Percentiles rank a stretch among this genome's conserved stretches.
phyloP scores from a whole-genome alignment of 1,284 basidiomycete genomes.

The Tranzscheliella williamsii region DNA sequence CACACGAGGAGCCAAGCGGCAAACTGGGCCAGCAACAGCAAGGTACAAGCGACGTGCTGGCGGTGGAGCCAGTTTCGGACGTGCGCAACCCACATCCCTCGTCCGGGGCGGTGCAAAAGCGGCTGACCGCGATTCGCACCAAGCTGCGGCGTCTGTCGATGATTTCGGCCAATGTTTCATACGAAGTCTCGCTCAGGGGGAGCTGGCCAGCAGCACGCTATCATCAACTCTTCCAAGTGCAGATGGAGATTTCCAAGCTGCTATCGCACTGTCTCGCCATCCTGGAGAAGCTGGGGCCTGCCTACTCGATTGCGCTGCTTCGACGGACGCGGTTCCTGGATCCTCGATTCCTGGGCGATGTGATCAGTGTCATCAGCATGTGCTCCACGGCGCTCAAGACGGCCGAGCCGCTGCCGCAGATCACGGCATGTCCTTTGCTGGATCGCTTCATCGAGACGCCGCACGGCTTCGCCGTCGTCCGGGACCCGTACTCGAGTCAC shows the following conservation, averaged over 20 bases:
- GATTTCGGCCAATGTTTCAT: conserved; percentile 57
- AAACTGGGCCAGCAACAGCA: not conserved
- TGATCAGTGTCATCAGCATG: conserved; percentile 61
- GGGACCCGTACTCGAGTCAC: not conserved
- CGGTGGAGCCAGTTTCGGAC: not conserved
- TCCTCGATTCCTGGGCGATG: conserved; percentile 78
- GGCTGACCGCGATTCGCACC: conserved; percentile 56
- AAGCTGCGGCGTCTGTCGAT: conserved; percentile 62
- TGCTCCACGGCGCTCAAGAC: conserved; percentile 70
- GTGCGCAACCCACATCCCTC: conserved; percentile 17
- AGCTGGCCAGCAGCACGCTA: conserved; percentile 50
- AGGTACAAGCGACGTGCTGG: conserved; percentile 1
- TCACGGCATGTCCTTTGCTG: conserved; percentile 79
- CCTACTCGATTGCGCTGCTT: conserved; percentile 68
- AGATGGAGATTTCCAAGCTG: conserved; percentile 54
- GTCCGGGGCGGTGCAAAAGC: conserved; percentile 26
- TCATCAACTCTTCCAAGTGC: conserved; percentile 28
- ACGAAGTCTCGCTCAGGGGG: conserved; percentile 60
- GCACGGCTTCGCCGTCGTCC: conserved; percentile 59
- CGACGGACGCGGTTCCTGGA: conserved; percentile 76
- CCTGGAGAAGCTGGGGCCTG: conserved; percentile 31
- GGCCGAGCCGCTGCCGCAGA: conserved; percentile 77
- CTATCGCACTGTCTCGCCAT: conserved; percentile 66
- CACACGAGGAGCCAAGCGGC: conserved; percentile 19
- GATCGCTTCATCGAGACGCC: conserved; percentile 67